Conservation (phyloP, 192 early-diverging fungal species). For the Fimicolochytrium jonesii region DNA sequence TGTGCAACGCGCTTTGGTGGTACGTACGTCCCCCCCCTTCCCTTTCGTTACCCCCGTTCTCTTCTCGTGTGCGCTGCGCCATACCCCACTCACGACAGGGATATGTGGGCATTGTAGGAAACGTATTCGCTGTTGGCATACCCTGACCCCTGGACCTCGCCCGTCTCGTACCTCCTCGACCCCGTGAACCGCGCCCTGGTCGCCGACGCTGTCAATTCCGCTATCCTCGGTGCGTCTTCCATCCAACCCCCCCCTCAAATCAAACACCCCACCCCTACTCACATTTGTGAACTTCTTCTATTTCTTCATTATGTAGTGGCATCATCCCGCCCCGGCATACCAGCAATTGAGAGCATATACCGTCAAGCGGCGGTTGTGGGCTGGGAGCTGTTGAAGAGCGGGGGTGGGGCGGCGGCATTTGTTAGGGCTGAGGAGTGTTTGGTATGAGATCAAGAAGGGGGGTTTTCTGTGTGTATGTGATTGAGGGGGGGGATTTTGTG, state of each 20-base stretch:
- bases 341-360: slow-evolving; percentile 22
- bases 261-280: too few species aligned
- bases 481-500: too few species aligned
- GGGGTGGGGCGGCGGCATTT: slow-evolving; percentile 19
- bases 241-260: too few species aligned
- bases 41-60: too few species aligned
- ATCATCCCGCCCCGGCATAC: slow-evolving; percentile 11
- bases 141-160: slow-evolving; percentile 17
- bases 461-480: too few species aligned
- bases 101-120: slow-evolving; percentile 26
- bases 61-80: too few species aligned
- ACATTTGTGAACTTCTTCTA: too few species aligned
- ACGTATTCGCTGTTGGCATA: slow-evolving; percentile 36
- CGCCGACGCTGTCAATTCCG: slow-evolving; percentile 28
- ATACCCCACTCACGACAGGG: too few species aligned
- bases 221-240: slow-evolving; percentile 27
- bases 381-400: slow-evolving; percentile 3
- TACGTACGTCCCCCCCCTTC: slow-evolving; percentile 1
- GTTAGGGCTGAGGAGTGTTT: slow-evolving; percentile 17
- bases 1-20: slow-evolving; percentile 40
- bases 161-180: slow-evolving; percentile 28
- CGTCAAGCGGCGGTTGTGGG: slow-evolving; percentile 10
- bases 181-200: slow-evolving; percentile 7
- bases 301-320: background rate
- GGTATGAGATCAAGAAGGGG: too few species aligned